phyloP scores from a whole-genome alignment of 176 grass and related monocot genomes.

The Lolium multiflorum region DNA sequence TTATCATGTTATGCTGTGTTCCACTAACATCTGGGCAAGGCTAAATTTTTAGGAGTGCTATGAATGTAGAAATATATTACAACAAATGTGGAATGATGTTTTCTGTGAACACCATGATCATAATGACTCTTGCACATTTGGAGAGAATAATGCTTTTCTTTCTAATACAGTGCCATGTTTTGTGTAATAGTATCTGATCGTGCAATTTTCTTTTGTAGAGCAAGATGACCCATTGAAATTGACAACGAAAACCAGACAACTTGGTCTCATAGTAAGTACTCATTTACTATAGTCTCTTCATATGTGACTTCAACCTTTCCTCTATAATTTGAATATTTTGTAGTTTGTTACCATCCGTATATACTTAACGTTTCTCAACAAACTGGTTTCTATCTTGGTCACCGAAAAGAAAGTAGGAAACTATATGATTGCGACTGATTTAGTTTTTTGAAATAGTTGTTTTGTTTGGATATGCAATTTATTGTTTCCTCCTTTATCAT shows the following conservation, averaged over 20 bases:
- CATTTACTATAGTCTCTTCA: neutral
- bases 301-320: neutral
- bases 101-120: neutral
- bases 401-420: neutral
- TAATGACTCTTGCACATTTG: neutral
- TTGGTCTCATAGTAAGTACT: slow-evolving; percentile 84
- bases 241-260: slow-evolving; percentile 70
- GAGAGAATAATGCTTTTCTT: neutral
- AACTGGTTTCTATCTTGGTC: neutral
- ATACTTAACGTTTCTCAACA: neutral
- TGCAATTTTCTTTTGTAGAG: slow-evolving; percentile 43
- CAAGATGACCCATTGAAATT: slow-evolving; percentile 85
- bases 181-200: neutral
- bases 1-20: neutral
- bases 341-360: neutral
- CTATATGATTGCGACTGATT: neutral
- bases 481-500: neutral
- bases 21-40: neutral
- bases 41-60: neutral
- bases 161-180: neutral
- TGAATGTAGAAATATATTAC: neutral
- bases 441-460: too few relatives aligned
- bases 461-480: neutral
- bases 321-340: neutral
- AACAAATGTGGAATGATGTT: neutral